Base-by-base conservation (phyloP, 106 monocot species). In the Xerophyta viscosa region DNA sequence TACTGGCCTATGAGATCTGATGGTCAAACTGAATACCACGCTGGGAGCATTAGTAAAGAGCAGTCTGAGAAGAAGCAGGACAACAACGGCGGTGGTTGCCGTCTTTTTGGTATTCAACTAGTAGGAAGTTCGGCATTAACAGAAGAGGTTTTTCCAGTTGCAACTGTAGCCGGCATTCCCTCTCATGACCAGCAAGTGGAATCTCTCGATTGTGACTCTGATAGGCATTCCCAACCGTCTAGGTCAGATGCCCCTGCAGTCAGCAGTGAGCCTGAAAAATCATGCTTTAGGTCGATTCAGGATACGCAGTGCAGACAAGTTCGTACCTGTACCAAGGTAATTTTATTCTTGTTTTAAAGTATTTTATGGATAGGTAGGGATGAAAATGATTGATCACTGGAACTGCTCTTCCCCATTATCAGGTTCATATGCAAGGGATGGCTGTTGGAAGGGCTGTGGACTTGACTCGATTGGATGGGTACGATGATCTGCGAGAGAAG, bases 371-470 rank as follows among this genome's bases (percentile, higher is more conserved):
- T 19, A 46, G 46, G 46, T 19, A 46, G 20, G 15, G 46, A 39
- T 39, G 39, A 7, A 10, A 46, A 11, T 7, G 1, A 46, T 46
- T 19, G 18, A 2, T 46, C 8, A 7, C n/a, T n/a, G n/a, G 7
- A 6, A 46, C 26, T 19, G 2, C 26, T 11, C 14, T 49, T 13
- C 10, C 17, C 31, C 41, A 28, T 26, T 8, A 29, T 37, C 70
- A 92, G 92, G 84, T 94, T 58, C 79, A 79, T 55, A 88, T 88
- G 93, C 77, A 72, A 37, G 93, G 93, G 13, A 84, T 81, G 71
- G 88, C 93, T 4, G 93, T 94, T 31, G 93, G 93, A 9, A 80
- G 93, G 65, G 93, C 87, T 15, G 84, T 94, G 24, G 93, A 94
- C 66, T 52, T 94, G 69, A 84, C 83, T 15, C 77, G 75, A 53